phyloP scores from a whole-genome alignment of 495 filamentous ascomycete genomes.

The Neurospora terricola region DNA sequence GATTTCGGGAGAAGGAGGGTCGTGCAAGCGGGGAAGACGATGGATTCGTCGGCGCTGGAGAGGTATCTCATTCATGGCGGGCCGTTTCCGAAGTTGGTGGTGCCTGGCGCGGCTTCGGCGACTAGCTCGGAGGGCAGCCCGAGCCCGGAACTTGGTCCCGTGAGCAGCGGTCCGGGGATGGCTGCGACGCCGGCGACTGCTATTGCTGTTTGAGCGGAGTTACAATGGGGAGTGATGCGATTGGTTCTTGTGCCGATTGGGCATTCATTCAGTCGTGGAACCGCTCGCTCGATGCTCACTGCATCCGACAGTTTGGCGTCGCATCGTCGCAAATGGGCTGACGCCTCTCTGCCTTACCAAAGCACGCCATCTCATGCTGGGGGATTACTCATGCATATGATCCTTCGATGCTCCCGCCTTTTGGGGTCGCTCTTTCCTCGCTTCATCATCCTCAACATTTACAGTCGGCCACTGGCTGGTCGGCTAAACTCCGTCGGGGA shows the following conservation, averaged over 20 bases:
- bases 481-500: background rate
- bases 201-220: background rate
- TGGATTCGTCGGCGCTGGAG: conserved; percentile 33
- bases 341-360: background rate
- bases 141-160: background rate
- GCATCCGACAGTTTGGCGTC: background rate
- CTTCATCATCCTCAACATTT: background rate
- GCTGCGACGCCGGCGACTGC: background rate
- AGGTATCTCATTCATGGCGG: conserved; percentile 32
- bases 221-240: background rate
- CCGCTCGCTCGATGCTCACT: background rate
- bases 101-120: background rate
- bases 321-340: background rate
- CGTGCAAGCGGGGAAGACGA: conserved; percentile 22
- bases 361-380: background rate
- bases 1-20: background rate
- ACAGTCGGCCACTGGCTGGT: background rate
- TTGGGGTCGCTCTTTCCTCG: background rate
- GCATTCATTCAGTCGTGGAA: background rate
- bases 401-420: background rate
- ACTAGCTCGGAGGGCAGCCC: background rate
- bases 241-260: background rate
- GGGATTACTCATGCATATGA: background rate
- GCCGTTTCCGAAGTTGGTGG: conserved; percentile 22
- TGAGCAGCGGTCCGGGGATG: background rate